phyloP scores from a whole-genome alignment of 2,329 filamentous ascomycete species.

The Neofusicoccum sp. region DNA sequence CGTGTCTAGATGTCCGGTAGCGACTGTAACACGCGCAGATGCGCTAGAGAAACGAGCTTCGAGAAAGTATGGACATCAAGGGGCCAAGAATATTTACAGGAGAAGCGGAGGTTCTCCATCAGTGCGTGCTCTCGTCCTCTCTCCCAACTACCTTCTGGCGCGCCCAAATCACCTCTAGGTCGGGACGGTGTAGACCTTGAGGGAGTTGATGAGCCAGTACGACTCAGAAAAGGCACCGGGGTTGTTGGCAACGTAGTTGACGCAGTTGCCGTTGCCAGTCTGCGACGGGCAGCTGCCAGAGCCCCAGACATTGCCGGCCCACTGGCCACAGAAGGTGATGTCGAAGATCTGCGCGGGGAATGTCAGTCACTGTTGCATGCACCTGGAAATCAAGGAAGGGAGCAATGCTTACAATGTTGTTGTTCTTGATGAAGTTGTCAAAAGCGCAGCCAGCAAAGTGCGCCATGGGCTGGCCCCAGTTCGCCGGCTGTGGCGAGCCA shows the following conservation, averaged over 20 bases:
- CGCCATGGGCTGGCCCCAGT: constrained; percentile 43
- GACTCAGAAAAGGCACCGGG: constrained; percentile 37
- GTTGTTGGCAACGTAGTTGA: constrained; percentile 38
- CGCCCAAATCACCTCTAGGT: neutral
- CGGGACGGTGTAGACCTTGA: constrained; percentile 34
- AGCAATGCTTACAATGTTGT: constrained; percentile 34
- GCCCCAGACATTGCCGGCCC: constrained; percentile 50
- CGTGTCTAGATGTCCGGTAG: too few relatives aligned
- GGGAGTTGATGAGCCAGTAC: constrained; percentile 41
- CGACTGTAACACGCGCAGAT: too few relatives aligned
- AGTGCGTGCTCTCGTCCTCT: neutral
- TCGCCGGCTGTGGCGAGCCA: constrained; percentile 40
- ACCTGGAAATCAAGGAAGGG: neutral
- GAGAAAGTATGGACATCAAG: neutral
- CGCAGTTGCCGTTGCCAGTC: constrained; percentile 32
- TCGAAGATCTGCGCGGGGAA: constrained; percentile 42
- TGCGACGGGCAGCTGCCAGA: constrained; percentile 29
- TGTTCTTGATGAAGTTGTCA: constrained; percentile 33
- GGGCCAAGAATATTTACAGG: neutral
- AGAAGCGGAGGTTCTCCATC: neutral
- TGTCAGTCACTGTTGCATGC: neutral
- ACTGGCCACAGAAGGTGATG: constrained; percentile 56
- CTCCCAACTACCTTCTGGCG: neutral
- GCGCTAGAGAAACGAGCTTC: too few relatives aligned
- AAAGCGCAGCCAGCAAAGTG: constrained; percentile 40